Base-by-base conservation (phyloP, 164 flowering plant species). In the Vitis riparia region DNA sequence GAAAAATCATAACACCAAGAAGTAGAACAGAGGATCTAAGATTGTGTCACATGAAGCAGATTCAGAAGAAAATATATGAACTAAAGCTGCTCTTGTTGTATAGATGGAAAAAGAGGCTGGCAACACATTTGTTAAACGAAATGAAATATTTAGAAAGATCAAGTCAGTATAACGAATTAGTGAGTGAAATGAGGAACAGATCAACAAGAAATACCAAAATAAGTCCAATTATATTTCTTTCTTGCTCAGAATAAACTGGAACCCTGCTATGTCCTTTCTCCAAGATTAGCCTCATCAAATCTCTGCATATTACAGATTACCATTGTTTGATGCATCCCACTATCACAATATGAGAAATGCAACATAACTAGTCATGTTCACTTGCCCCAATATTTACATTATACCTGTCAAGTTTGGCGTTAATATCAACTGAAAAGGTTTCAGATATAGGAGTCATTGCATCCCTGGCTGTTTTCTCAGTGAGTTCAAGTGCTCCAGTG, bases 191-290 rank as follows among this genome's bases (percentile, higher is more conserved):
- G 11, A 8, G 12, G 5, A 71, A 13, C 12, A 16, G 19, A 2
- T 30, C 13, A 57, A 49, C 8, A 4, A 27, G 19, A 56, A 66
- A 63, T 82, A 88, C 92, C 89, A 88, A 65, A 52, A 88, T 60
- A 37, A 86, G 79, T 60, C 92, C 92, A 68, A 88, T 85, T 29
- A 73, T 67, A 51, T 80, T 79, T 48, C 8, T 67, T 12, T 68
- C 73, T 7, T 51, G 63, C 67, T 73, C 68, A 63, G 63, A 55
- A 51, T 74, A 80, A 32, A 80, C 74, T 2, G 79, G 83, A 15
- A 80, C 75, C 53, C 85, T 78, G 71, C 85, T 82, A 32, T 82
- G 83, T 50, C 85, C 93, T 70, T 82, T 77, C 51, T 85, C 84
- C 82, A 91, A 57, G 44, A 89, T 86, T 58, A 85, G 61, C 65